Evolutionary conservation across 2,329 filamentous ascomycete genomes (phyloP), one percentile per base, ranked within the genome.

Genomic region (Taxawa tesnikishii): DNA sequence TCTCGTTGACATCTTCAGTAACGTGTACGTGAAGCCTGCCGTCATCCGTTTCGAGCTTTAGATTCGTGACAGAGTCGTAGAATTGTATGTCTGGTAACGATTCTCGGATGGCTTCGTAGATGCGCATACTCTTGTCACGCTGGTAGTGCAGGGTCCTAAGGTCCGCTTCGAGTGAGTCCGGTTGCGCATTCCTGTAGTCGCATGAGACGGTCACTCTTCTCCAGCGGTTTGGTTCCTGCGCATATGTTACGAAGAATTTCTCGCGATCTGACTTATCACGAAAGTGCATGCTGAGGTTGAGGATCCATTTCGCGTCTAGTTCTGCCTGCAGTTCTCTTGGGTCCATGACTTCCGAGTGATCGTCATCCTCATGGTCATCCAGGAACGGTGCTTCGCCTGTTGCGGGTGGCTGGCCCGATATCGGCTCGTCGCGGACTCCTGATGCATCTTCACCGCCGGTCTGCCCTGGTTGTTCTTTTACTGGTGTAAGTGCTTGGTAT

Each of bases 271-370:
- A 92, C 47, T 80, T 79, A 59, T 98, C 90, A 37, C 87, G 75
- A 55, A 94, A 98, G 55, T 94, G 85, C 90, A 98, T 94, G 58
- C 85, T 94, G 38, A 96, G 69, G 50, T 98, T 98, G 44, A 98
- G 65, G 38, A 98, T 96, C 90, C 90, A 98, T 48, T 73, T 78
- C 38, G 68, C 73, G 49, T 94, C 85, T 34, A 94, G 68, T 55
- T 96, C 88, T 40, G 82, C 74, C 42, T 80, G 74, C 42, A 94
- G 70, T 45, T 73, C 65, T 32, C 66, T 62, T 32, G 80, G 73
- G 46, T 81, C 60, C 9, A 58, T 44, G 17, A 49, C 51, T 2
- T 51, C 50, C 6, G 46, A 46, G 12, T 53, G 52, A 6, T 11
- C 21, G 21, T 13, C 18, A 16, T 32, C 30, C 11, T 30, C 27